Evolutionary conservation across 352 stramenopile species (phyloP).

Genomic region (Plasmopara halstedii): DNA sequence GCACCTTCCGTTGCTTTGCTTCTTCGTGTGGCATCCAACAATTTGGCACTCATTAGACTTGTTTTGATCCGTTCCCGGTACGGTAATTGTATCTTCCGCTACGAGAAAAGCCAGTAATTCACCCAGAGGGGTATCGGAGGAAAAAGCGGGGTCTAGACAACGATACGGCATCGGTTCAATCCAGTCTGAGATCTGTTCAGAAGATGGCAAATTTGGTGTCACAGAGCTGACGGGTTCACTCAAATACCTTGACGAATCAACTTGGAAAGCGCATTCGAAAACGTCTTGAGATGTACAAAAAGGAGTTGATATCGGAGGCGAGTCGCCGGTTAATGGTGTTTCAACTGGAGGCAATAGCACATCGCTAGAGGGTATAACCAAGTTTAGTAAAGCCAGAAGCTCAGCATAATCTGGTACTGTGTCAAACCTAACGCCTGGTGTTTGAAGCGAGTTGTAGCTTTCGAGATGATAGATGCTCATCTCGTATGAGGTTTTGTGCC

Average conservation of each 20-base stretch:
- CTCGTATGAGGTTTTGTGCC: conserved; percentile 4
- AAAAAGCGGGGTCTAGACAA: neutral
- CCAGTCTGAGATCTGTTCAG: neutral
- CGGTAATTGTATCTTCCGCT: neutral
- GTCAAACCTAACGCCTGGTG: neutral
- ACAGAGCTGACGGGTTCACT: conserved; percentile 2
- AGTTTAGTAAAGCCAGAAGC: conserved; percentile 12
- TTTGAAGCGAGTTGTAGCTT: neutral
- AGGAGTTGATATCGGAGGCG: neutral
- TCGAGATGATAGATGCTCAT: conserved; percentile 15
- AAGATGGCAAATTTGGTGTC: neutral
- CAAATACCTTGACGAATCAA: neutral
- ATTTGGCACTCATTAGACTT: conserved; percentile 33
- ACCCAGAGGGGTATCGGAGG: neutral
- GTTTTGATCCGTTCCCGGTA: neutral
- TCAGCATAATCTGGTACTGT: conserved; percentile 6
- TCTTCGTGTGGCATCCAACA: conserved; percentile 58
- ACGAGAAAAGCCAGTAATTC: neutral
- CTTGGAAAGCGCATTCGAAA: neutral
- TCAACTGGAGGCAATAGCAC: neutral
- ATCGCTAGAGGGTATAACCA: conserved; percentile 15
- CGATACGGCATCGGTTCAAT: conserved; percentile 1
- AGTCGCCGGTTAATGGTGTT: neutral
- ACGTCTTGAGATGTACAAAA: neutral
- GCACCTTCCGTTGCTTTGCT: conserved; percentile 64